Evolutionary conservation across 169 alveolate genomes (phyloP), one percentile per base, ranked within the genome.

Genomic region (Plasmodium reichenowi): DNA sequence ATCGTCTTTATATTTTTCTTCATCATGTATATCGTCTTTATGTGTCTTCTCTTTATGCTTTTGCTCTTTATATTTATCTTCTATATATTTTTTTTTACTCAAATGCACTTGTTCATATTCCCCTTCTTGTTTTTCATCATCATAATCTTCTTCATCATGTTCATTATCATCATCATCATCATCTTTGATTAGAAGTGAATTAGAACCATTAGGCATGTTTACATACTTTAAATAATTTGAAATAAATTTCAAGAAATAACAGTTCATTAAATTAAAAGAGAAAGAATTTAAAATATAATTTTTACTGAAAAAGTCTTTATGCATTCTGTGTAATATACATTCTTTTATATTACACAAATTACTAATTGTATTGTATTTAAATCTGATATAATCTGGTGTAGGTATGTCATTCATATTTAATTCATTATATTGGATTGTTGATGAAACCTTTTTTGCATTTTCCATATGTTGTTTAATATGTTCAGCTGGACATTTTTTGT

Each of bases 261-360:
- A 64, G 15, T 76, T 76, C 89, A 76, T 76, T 22, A 76, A 45
- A 76, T 76, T 76, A 50, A 76, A 68, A 8, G 89, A 76, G 67
- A 76, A 76, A 2, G 89, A 66, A 66, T 76, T 76, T 13, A 76
- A 64, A 20, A 76, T 7, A 63, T 47, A 29, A 76, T 43, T 76
- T 17, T 76, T 76, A 76, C 52, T 64, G 64, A 64, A 76, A n/a
- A 66, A 2, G 50, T 76, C 78, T 13, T 38, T 50, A 45, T 76
- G 76, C 54, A 66, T 38, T 4, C 64, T 76, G n/a, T 76, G 72
- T 38, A 76, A 52, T 50, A 64, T 26, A 9, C 47, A 10, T 4
- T 50, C 67, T 48, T 52, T 76, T 58, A 76, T 63, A 29, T 76
- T 66, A 52, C 56, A 45, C n/a, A 76, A 24, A 68, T 76, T 76